Evolutionary conservation across 2,329 filamentous ascomycete species (phyloP).

Genomic region (Orbilia blumenaviensis): DNA sequence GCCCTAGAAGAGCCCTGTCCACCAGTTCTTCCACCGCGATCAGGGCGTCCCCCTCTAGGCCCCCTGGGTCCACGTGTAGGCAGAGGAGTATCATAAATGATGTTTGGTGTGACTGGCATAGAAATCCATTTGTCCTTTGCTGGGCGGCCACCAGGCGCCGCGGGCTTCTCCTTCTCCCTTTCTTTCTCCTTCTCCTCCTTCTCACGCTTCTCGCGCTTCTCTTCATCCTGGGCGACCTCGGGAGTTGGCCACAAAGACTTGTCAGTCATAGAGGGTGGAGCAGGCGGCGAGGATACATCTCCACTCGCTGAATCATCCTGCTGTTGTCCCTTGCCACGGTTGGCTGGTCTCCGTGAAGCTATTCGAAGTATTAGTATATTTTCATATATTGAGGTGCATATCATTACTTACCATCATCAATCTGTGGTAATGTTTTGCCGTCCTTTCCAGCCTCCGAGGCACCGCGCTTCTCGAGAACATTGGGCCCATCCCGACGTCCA

Average conservation of each 20-base stretch:
- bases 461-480: conserved; percentile 33
- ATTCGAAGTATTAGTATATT: background rate
- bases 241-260: conserved; percentile 88
- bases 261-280: conserved; percentile 76
- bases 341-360: conserved; percentile 27
- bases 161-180: conserved; percentile 71
- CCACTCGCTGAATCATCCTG: conserved; percentile 56
- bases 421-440: conserved; percentile 25
- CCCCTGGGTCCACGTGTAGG: conserved; percentile 64
- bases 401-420: conserved; percentile 35
- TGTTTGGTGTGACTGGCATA: conserved; percentile 82
- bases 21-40: conserved; percentile 65
- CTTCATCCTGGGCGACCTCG: conserved; percentile 78
- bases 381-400: background rate
- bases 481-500: conserved; percentile 39
- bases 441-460: conserved; percentile 30
- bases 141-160: conserved; percentile 65
- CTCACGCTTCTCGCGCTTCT: conserved; percentile 71
- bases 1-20: conserved; percentile 61
- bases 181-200: conserved; percentile 69
- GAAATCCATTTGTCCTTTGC: conserved; percentile 86
- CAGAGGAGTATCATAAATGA: conserved; percentile 85
- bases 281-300: conserved; percentile 59
- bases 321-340: conserved; percentile 45
- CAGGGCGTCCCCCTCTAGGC: conserved; percentile 67